Evolutionary conservation across 805 yeast species (phyloP).

Genomic region (Peterozyma xylosa): DNA sequence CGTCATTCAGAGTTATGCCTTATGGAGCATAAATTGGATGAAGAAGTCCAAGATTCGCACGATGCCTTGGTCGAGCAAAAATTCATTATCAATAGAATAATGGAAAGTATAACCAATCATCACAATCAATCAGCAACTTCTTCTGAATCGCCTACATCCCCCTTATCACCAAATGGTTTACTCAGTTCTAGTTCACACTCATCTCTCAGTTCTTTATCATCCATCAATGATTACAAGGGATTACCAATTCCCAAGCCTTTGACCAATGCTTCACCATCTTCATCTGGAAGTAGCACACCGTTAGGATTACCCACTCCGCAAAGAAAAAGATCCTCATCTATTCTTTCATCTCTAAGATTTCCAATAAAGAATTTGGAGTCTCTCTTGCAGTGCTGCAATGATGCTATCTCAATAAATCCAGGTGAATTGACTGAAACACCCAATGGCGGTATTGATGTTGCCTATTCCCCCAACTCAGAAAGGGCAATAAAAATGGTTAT

Average conservation of each 20-base stretch:
- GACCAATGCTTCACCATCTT: constrained; percentile 18
- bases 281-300: constrained; percentile 2
- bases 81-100: constrained; percentile 35
- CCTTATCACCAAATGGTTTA: constrained; percentile 11
- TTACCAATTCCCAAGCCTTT: constrained; percentile 37
- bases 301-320: constrained; percentile 12
- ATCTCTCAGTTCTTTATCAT: constrained; percentile 7
- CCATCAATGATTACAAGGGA: constrained; percentile 49
- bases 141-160: constrained; percentile 6
- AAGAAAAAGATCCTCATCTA: constrained; percentile 34
- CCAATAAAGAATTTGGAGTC: constrained; percentile 56
- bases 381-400: constrained; percentile 61
- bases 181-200: constrained; percentile 9
- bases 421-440: constrained; percentile 39
- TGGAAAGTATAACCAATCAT: constrained; percentile 27
- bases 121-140: constrained; percentile 2
- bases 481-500: constrained; percentile 41
- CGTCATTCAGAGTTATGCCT: constrained; percentile 83
- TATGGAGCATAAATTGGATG: constrained; percentile 76
- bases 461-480: constrained; percentile 54
- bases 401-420: constrained; percentile 65
- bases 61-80: constrained; percentile 72
- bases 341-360: constrained; percentile 35
- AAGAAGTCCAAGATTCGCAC: constrained; percentile 66
- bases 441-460: constrained; percentile 23